Percentiles rank a stretch among this genome's conserved stretches.
These are phyloP conservation scores for Neophaeococcomyces aloes DNA, from an alignment of 2,329 filamentous ascomycete species.

Conservation along the genomic window DNA sequence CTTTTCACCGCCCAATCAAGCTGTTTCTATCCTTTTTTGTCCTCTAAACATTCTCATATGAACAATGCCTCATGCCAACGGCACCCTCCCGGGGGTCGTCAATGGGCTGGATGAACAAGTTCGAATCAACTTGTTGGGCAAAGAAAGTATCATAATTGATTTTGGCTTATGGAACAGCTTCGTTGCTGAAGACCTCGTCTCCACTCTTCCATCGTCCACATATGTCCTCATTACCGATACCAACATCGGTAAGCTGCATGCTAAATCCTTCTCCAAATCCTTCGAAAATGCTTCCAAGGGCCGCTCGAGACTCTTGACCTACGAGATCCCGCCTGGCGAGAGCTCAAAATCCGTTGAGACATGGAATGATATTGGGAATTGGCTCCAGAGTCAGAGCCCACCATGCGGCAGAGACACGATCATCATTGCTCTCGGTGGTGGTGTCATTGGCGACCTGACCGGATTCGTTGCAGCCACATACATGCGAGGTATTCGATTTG, in stretches of 20 bases:
- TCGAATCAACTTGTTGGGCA: conserved; percentile 69
- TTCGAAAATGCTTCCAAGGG: conserved; percentile 42
- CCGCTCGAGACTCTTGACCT: conserved; percentile 61
- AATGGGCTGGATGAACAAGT: conserved; percentile 18
- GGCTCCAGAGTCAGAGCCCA: conserved; percentile 75
- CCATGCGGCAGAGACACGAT: conserved; percentile 89
- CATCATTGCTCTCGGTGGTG: conserved; percentile 85
- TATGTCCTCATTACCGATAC: conserved; percentile 97
- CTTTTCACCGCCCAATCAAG: conserved; percentile 8
- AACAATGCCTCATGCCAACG: conserved; percentile 9
- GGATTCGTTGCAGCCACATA: conserved; percentile 96
- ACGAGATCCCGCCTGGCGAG: conserved; percentile 82
- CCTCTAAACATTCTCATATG: neutral
- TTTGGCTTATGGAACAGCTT: conserved; percentile 80
- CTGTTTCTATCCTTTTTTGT: conserved; percentile 1
- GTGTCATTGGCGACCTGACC: conserved; percentile 96
- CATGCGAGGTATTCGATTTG: conserved; percentile 93
- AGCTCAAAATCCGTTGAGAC: conserved; percentile 86
- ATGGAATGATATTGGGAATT: conserved; percentile 93
- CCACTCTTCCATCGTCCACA: conserved; percentile 69
- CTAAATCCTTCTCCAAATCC: conserved; percentile 59
- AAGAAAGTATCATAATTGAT: conserved; percentile 83
- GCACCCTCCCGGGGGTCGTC: conserved; percentile 7
- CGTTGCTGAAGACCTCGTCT: conserved; percentile 69
- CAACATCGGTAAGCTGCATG: conserved; percentile 72